Evolutionary conservation across 1,284 basidiomycete species (phyloP), one percentile per base, ranked within the genome.

Genomic region (Tylopilus sp.): DNA sequence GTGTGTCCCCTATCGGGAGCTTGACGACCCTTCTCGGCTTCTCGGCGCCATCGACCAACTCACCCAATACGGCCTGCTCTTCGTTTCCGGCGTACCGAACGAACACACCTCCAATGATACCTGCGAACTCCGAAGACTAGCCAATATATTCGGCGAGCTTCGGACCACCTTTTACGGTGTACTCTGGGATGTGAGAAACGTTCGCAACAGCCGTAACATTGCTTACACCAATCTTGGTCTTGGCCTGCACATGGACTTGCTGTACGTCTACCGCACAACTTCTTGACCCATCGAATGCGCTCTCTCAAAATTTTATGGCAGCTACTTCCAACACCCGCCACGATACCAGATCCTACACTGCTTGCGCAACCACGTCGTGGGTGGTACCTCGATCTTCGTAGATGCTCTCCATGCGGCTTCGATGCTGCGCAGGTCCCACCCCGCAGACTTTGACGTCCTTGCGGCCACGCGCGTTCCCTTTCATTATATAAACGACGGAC

Each of bases 161-260:
- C 75, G 93, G 29, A 74, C 80, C 47, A 98, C 95, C 10, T 96
- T 98, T 68, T 99, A 99, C 62, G 96, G 96, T 1, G 72, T 78
- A 49, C 71, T 89, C 1, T 99, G 94, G 92, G 85, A 98, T 67
- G 96, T 99, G 18, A 82, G 84, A 68, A 89, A 84, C 55, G 64
- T 89, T 37, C 71, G 70, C 40, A 75, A 89, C 50, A 89, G 87
- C 57, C 82, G 79, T 57, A 99, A 99, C 68, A 92, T 99, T 53
- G 96, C 96, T 2, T 97, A 97, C 67, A 99, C 96, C 6, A 88
- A 93, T 66, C 74, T 97, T 16, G 81, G 92, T 59, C 75, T 99
- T 2, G 94, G 89, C 0, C 66, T 96, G 18, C 96, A 98, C 64
- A 93, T 94, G 88, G 95, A 98, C 70, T 71, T 97, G 0, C 68